Percentiles rank a stretch among this genome's conserved stretches.
These are phyloP conservation scores for Pleurotus citrinopileatus DNA, from an alignment of 768 basidiomycete species.

Conservation along the genomic window DNA sequence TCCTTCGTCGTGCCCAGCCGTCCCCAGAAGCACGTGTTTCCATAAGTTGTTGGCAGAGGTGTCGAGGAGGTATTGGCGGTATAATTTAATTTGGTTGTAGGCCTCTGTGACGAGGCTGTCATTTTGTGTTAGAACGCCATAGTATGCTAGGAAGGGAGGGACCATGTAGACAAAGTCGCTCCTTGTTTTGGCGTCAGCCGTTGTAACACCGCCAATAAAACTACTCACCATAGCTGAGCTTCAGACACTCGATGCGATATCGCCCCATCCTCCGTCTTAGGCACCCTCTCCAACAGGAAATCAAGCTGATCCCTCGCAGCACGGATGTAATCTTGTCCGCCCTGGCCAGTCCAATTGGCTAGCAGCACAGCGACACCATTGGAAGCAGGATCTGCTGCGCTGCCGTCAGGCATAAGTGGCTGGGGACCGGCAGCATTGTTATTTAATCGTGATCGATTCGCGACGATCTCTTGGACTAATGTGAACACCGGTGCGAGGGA, in stretches of 20 bases:
- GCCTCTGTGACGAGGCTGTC: slow-evolving; percentile 57
- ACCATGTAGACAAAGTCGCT: slow-evolving; percentile 84
- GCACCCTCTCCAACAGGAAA: slow-evolving; percentile 54
- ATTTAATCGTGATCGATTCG: slow-evolving; percentile 40
- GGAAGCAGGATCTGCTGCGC: slow-evolving; percentile 77
- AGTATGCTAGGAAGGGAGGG: slow-evolving; percentile 85
- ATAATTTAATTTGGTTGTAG: slow-evolving; percentile 70
- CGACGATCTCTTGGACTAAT: slow-evolving; percentile 51
- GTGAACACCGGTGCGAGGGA: slow-evolving; percentile 51
- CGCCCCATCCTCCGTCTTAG: slow-evolving; percentile 70
- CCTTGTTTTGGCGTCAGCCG: slow-evolving; percentile 37
- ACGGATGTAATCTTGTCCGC: slow-evolving; percentile 51
- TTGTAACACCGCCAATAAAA: background rate
- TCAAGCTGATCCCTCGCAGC: slow-evolving; percentile 68
- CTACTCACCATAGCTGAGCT: slow-evolving; percentile 12
- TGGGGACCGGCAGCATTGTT: slow-evolving; percentile 46
- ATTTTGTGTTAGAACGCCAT: slow-evolving; percentile 62
- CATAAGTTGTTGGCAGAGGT: slow-evolving; percentile 52
- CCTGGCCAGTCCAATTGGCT: slow-evolving; percentile 45
- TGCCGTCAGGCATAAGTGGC: slow-evolving; percentile 53
- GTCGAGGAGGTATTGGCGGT: slow-evolving; percentile 65
- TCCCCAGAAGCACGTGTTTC: slow-evolving; percentile 72
- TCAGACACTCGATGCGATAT: slow-evolving; percentile 72
- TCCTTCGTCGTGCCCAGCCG: slow-evolving; percentile 50
- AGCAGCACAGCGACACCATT: slow-evolving; percentile 70